Percentiles rank a stretch among this genome's conserved stretches.
phyloP scores from a whole-genome alignment of 2,329 filamentous ascomycete genomes.

The Passalora sequoiae region DNA sequence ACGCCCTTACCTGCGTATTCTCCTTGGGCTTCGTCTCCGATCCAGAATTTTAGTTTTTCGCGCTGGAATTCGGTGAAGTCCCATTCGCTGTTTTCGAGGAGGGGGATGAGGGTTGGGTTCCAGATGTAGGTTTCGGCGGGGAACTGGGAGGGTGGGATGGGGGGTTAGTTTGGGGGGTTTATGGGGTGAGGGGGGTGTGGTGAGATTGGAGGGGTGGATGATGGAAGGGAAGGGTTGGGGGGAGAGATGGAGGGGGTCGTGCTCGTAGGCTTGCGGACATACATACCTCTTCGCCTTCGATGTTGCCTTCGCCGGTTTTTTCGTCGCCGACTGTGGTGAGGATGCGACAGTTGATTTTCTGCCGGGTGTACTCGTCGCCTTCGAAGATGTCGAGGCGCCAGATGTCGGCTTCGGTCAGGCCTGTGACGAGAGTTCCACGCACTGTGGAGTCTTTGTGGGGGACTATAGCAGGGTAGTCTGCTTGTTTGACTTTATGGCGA shows the following conservation, averaged over 20 bases:
- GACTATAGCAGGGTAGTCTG: constrained; percentile 78
- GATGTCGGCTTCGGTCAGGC: constrained; percentile 72
- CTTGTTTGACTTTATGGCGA: constrained; percentile 61
- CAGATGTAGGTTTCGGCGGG: constrained; percentile 51
- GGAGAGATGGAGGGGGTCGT: neutral
- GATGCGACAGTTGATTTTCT: constrained; percentile 37
- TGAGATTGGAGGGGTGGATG: too few species aligned
- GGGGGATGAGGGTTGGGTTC: constrained; percentile 38
- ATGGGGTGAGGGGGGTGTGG: too few species aligned
- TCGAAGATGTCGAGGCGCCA: constrained; percentile 75
- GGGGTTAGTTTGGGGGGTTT: neutral
- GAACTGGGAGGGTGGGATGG: too few species aligned
- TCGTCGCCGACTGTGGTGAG: constrained; percentile 22
- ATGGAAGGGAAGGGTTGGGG: too few species aligned
- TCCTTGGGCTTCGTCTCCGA: constrained; percentile 45
- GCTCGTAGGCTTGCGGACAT: neutral
- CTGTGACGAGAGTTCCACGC: constrained; percentile 69
- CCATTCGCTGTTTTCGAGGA: constrained; percentile 78
- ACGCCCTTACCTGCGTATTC: constrained; percentile 44
- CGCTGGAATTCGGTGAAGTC: constrained; percentile 77
- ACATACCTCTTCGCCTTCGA: constrained; percentile 35
- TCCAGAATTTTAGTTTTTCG: constrained; percentile 64
- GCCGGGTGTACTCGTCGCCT: constrained; percentile 64
- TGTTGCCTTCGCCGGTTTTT: constrained; percentile 29
- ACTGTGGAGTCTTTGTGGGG: constrained; percentile 49